These are phyloP conservation scores for Aspergillus ostianus DNA, from an alignment of 495 filamentous ascomycete genomes.

Conservation along the genomic window DNA sequence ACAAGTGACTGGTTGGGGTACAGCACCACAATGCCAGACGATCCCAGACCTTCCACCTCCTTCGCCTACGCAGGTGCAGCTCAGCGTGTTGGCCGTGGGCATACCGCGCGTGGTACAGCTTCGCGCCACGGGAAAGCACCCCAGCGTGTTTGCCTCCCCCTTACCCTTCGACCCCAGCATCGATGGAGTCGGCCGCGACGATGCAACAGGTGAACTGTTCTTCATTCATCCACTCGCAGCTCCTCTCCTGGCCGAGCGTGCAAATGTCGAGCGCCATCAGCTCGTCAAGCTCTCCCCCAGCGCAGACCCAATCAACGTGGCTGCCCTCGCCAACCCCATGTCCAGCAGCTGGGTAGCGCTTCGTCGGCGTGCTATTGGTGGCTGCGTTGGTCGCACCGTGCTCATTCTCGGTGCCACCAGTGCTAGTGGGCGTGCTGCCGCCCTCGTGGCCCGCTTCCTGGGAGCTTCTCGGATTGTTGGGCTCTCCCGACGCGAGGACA, in stretches of 20 bases:
- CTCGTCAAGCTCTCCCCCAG: conserved; percentile 3
- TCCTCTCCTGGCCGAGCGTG: conserved; percentile 2
- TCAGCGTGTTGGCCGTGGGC: conserved; percentile 5
- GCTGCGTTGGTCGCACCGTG: conserved; percentile 8
- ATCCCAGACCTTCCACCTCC: conserved; percentile 1
- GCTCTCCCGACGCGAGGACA: conserved; percentile 4
- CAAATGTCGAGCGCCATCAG: conserved; percentile 5
- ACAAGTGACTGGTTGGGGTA: neutral
- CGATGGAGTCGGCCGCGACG: conserved; percentile 11
- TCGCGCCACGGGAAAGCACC: conserved; percentile 7
- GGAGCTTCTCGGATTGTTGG: conserved; percentile 6
- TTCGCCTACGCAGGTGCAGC: conserved; percentile 2
- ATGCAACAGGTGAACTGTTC: conserved; percentile 2
- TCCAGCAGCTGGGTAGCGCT: conserved; percentile 15
- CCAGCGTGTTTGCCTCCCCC: conserved; percentile 2
- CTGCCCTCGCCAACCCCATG: conserved; percentile 7
- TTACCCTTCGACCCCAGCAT: conserved; percentile 14
- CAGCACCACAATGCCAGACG: neutral
- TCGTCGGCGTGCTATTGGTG: conserved; percentile 1
- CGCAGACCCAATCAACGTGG: conserved; percentile 8
- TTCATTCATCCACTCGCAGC: conserved; percentile 7
- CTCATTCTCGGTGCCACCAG: conserved; percentile 10
- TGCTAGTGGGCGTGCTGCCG: conserved; percentile 5
- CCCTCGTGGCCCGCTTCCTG: conserved; percentile 4
- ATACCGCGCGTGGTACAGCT: conserved; percentile 3